These are phyloP conservation scores for Aspergillus biplanus DNA, from an alignment of 495 filamentous ascomycete genomes.

Conservation along the genomic window DNA sequence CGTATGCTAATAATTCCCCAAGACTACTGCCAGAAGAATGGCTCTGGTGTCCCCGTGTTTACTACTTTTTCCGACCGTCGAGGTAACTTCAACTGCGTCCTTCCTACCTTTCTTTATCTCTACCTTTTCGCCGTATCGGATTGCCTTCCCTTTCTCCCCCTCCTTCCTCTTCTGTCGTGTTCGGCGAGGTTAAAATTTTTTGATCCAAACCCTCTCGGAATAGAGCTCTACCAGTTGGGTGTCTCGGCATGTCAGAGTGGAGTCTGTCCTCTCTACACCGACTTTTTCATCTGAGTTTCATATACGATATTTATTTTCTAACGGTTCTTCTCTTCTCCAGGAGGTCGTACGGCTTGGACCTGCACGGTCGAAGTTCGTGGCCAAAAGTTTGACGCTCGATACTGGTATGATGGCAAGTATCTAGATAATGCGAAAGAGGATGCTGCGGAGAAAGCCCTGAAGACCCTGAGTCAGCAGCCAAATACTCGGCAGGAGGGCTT, in stretches of 20 bases:
- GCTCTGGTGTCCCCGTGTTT: constrained; percentile 62
- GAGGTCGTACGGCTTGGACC: constrained; percentile 92
- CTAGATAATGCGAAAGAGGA: constrained; percentile 89
- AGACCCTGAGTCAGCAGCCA: constrained; percentile 30
- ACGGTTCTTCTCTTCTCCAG: constrained; percentile 45
- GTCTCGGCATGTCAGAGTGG: constrained; percentile 35
- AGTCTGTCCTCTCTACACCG: constrained; percentile 40
- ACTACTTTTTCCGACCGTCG: constrained; percentile 78
- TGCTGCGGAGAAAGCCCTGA: constrained; percentile 77
- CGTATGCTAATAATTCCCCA: constrained; percentile 24
- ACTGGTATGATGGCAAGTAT: constrained; percentile 89
- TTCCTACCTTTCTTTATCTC: constrained; percentile 9
- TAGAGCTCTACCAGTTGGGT: constrained; percentile 15
- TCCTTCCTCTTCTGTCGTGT: constrained; percentile 8
- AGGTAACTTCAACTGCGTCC: constrained; percentile 52
- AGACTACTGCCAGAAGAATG: constrained; percentile 64
- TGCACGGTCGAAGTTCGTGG: constrained; percentile 66
- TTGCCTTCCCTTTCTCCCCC: background rate
- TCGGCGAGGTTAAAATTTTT: background rate
- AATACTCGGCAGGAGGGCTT: background rate
- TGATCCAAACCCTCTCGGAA: background rate
- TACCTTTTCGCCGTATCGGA: background rate
- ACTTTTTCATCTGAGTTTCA: constrained; percentile 34
- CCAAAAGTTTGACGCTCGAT: constrained; percentile 65
- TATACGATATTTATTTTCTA: constrained; percentile 18